phyloP scores from a whole-genome alignment of 2,329 filamentous ascomycete genomes.

The Aspergillus sp. region DNA sequence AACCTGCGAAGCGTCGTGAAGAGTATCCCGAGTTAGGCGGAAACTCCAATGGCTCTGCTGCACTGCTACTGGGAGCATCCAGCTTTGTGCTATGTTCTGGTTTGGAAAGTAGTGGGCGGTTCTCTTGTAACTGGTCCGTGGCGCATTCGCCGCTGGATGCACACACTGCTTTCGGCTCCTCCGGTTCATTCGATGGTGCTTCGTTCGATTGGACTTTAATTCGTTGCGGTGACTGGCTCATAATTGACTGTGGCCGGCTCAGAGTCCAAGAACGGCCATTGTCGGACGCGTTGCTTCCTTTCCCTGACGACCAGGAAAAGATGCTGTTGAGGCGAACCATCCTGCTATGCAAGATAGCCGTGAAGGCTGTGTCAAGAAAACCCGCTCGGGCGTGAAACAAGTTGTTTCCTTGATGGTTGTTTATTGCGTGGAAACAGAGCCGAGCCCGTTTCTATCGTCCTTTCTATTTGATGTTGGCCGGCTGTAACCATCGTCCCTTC shows the following conservation, averaged over 20 bases:
- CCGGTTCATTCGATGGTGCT: background rate
- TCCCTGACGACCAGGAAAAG: constrained; percentile 9
- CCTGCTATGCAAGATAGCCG: background rate
- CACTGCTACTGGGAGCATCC: background rate
- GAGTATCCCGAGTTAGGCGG: constrained; percentile 5
- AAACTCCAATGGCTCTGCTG: background rate
- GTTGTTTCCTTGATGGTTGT: background rate
- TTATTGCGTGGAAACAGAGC: background rate
- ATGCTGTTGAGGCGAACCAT: constrained; percentile 18
- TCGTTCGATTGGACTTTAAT: background rate
- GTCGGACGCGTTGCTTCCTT: constrained; percentile 4
- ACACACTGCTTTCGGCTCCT: background rate
- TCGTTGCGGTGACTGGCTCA: background rate
- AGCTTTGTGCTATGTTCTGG: background rate
- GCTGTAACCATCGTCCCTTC: constrained; percentile 6
- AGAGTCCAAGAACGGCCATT: background rate
- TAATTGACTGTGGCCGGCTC: background rate
- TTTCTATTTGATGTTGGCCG: background rate
- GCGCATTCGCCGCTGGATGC: background rate
- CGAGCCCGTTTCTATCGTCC: background rate
- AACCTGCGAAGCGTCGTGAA: constrained; percentile 14
- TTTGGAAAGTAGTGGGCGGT: background rate
- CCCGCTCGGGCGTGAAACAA: background rate
- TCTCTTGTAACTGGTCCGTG: background rate
- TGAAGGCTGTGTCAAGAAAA: background rate